These are phyloP conservation scores for Venturia pyrina DNA, from an alignment of 2,329 filamentous ascomycete species.

Conservation along the genomic window DNA sequence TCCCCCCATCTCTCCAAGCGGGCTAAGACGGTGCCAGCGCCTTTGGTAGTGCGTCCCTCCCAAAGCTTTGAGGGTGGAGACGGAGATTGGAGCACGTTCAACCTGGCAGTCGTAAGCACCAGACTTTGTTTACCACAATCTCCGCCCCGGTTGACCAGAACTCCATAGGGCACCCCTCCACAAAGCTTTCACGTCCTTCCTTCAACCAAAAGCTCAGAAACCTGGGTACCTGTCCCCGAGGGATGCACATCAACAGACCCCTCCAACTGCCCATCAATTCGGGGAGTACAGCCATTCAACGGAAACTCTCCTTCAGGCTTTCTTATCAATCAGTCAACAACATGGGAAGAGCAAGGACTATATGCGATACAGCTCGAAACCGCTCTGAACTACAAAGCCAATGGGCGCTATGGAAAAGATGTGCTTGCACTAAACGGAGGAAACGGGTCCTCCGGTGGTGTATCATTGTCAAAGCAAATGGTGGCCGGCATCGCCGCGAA, in stretches of 20 bases:
- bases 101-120: constrained; percentile 18
- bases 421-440: constrained; percentile 23
- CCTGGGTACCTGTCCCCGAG: constrained; percentile 25
- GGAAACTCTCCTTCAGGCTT: constrained; percentile 18
- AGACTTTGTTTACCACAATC: neutral
- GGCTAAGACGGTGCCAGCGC: constrained; percentile 10
- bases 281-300: constrained; percentile 22
- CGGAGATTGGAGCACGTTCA: constrained; percentile 24
- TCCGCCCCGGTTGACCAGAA: neutral
- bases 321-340: constrained; percentile 22
- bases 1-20: neutral
- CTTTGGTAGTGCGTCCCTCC: constrained; percentile 7
- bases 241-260: constrained; percentile 22
- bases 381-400: constrained; percentile 21
- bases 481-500: constrained; percentile 26
- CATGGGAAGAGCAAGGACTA: constrained; percentile 24
- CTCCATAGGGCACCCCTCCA: constrained; percentile 16
- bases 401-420: constrained; percentile 28
- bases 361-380: constrained; percentile 23
- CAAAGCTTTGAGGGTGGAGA: constrained; percentile 21
- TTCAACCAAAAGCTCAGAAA: constrained; percentile 25
- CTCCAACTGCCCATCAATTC: constrained; percentile 20
- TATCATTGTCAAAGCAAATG: constrained; percentile 24
- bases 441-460: constrained; percentile 16
- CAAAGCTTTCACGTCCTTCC: constrained; percentile 23